Evolutionary conservation across 345 rosid species (phyloP).

Genomic region (Abelmoschus esculentus): DNA sequence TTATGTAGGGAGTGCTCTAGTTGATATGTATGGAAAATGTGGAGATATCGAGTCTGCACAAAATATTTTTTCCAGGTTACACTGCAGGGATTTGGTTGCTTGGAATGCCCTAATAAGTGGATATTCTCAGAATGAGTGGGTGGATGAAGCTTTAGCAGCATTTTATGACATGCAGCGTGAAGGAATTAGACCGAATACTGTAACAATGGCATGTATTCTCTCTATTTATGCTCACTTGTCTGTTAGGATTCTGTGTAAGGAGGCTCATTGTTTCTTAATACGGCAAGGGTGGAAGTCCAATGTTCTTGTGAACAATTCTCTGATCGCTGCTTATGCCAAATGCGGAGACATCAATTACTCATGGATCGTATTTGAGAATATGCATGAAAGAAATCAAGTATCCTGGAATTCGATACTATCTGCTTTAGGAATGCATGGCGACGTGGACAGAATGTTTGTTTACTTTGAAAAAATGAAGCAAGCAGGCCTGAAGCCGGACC

Average conservation of each 20-base stretch:
- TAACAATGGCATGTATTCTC: constrained; percentile 35
- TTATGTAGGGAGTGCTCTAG: constrained; percentile 38
- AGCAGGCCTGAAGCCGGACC: constrained; percentile 26
- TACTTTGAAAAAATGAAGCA: constrained; percentile 35
- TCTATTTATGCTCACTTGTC: constrained; percentile 32
- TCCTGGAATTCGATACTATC: constrained; percentile 41
- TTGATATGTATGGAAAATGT: constrained; percentile 41
- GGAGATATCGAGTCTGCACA: constrained; percentile 28
- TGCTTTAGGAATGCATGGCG: constrained; percentile 40
- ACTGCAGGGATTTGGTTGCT: constrained; percentile 27
- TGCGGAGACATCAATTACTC: constrained; percentile 32
- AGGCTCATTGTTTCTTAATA: constrained; percentile 34
- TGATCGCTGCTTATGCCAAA: constrained; percentile 36
- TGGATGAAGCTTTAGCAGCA: constrained; percentile 28
- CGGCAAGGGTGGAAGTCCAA: constrained; percentile 24
- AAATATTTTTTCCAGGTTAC: constrained; percentile 24
- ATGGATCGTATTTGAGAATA: constrained; percentile 23
- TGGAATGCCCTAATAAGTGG: constrained; percentile 46
- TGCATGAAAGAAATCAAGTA: constrained; percentile 24
- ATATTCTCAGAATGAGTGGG: constrained; percentile 27
- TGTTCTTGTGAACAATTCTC: constrained; percentile 35
- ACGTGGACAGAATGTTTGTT: constrained; percentile 20
- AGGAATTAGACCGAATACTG: constrained; percentile 28
- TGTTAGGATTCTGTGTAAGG: constrained; percentile 28
- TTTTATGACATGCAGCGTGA: constrained; percentile 29